A percentile compares a stretch with the other conserved stretches of the same genome.
Evolutionary conservation across 208 protist genomes (phyloP).

Genomic region (Acanthamoeba culbertsoni): DNA sequence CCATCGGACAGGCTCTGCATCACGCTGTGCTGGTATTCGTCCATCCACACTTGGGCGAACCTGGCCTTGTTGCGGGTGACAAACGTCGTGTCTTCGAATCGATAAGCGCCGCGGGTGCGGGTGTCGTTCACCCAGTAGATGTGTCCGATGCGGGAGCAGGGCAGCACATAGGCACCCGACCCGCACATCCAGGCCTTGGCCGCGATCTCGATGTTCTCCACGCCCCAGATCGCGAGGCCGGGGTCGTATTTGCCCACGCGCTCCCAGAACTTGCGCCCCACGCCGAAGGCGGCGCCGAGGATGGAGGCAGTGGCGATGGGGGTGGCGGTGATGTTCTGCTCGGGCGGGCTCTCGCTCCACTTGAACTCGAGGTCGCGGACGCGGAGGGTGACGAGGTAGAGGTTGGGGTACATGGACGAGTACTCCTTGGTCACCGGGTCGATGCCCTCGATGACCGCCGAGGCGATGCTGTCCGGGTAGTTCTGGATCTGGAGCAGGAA

Average conservation of each 20-base stretch:
- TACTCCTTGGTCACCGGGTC: background rate
- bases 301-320: background rate
- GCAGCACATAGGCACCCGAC: background rate
- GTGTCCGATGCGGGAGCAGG: background rate
- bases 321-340: background rate
- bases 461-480: background rate
- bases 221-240: background rate
- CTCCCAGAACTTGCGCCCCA: background rate
- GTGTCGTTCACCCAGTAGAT: slow-evolving; percentile 14
- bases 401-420: background rate
- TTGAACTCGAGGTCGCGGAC: slow-evolving; percentile 1
- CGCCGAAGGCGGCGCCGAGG: background rate
- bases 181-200: slow-evolving; percentile 36
- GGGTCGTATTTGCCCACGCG: background rate
- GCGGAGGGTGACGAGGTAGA: background rate
- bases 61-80: slow-evolving; percentile 9
- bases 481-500: background rate
- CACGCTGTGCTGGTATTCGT: background rate
- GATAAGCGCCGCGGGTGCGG: background rate
- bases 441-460: background rate
- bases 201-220: slow-evolving; percentile 36
- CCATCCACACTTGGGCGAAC: slow-evolving; percentile 26
- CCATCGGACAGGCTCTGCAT: background rate
- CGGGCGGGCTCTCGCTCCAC: background rate
- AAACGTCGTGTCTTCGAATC: background rate